Evolutionary conservation across 2,329 filamentous ascomycete genomes (phyloP).

Genomic region (Neopestalotiopsis sp.): DNA sequence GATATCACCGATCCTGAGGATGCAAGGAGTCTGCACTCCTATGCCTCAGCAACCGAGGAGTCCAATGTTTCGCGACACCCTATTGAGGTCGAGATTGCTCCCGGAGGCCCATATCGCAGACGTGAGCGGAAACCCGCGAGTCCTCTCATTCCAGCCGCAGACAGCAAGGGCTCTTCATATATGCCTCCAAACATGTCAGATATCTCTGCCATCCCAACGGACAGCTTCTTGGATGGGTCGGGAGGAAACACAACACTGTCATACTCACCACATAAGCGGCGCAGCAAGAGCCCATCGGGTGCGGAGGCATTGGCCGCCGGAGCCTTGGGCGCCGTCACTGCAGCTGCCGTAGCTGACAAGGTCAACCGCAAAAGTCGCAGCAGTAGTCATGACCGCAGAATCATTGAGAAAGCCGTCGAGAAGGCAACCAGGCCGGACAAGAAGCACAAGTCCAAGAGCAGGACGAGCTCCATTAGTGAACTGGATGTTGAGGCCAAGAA

Average conservation of each 20-base stretch:
- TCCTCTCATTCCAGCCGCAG: constrained; percentile 65
- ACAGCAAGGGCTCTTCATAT: constrained; percentile 61
- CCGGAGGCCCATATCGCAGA: constrained; percentile 51
- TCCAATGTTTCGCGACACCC: constrained; percentile 79
- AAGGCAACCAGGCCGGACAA: constrained; percentile 52
- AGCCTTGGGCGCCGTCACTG: constrained; percentile 42
- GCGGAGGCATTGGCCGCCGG: constrained; percentile 43
- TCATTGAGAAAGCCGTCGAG: constrained; percentile 40
- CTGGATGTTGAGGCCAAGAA: constrained; percentile 48
- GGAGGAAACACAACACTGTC: constrained; percentile 44
- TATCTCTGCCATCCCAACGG: constrained; percentile 75
- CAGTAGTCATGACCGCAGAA: constrained; percentile 45
- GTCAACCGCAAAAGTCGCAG: constrained; percentile 50
- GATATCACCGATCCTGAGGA: constrained; percentile 60
- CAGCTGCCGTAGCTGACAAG: constrained; percentile 46
- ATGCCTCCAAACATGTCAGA: constrained; percentile 75
- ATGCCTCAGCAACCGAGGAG: constrained; percentile 79
- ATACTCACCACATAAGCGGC: constrained; percentile 36
- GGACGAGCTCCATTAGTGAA: constrained; percentile 55
- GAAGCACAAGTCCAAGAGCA: constrained; percentile 54
- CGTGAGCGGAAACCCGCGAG: constrained; percentile 66
- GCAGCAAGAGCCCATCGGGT: constrained; percentile 48
- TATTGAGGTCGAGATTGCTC: constrained; percentile 87
- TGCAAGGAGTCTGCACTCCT: constrained; percentile 71
- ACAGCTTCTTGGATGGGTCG: constrained; percentile 67